Percentiles rank a stretch among this genome's conserved stretches.
Conservation (phyloP, 2,329 filamentous ascomycete genomes). For the Pyricularia sp. region DNA sequence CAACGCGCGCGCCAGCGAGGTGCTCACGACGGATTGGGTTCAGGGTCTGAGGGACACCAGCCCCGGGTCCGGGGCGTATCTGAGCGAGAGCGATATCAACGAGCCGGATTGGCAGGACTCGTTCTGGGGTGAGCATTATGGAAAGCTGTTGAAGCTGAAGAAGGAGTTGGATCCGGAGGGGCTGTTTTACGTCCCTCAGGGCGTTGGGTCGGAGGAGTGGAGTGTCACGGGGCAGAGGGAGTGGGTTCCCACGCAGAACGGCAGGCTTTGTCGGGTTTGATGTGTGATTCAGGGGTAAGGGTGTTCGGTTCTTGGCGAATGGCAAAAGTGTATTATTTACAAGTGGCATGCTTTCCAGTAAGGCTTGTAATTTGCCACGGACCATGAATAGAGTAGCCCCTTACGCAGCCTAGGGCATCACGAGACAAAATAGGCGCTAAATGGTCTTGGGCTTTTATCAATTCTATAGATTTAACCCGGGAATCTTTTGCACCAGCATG, state of each 20-base stretch:
- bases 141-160: slow-evolving; percentile 23
- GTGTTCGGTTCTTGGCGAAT: no score
- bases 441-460: no score
- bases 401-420: no score
- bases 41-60: slow-evolving; percentile 18
- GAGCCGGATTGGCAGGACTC: slow-evolving; percentile 21
- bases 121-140: slow-evolving; percentile 24
- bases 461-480: no score
- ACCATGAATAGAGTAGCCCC: no score
- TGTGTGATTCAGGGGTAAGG: not conserved
- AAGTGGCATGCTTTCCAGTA: no score
- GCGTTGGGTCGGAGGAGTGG: slow-evolving; percentile 30
- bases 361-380: no score
- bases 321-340: no score
- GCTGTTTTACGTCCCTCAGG: slow-evolving; percentile 26
- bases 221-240: slow-evolving; percentile 13
- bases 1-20: slow-evolving; percentile 7
- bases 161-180: slow-evolving; percentile 24
- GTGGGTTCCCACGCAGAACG: slow-evolving; percentile 11
- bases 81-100: slow-evolving; percentile 28
- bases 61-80: slow-evolving; percentile 19
- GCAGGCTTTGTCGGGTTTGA: slow-evolving; percentile 22
- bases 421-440: no score
- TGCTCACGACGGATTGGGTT: slow-evolving; percentile 6
- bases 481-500: no score